phyloP scores from a whole-genome alignment of 495 filamentous ascomycete genomes.

The Aspergillus bertholletiae region DNA sequence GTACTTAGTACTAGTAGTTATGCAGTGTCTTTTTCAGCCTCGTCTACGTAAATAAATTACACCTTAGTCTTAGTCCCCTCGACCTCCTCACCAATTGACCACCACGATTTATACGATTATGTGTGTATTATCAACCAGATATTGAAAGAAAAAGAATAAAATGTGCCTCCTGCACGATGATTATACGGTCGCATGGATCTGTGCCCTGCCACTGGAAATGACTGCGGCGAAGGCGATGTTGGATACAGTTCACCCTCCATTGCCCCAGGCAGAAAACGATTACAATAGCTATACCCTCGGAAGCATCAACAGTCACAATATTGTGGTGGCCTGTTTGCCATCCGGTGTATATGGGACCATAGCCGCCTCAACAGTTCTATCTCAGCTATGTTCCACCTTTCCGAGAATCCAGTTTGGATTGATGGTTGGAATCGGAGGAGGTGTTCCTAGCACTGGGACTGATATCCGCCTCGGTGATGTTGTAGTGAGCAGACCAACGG shows the following conservation, averaged over 20 bases:
- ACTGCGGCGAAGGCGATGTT: slow-evolving; percentile 1
- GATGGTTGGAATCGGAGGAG: not conserved
- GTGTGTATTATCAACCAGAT: no score
- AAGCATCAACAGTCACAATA: not conserved
- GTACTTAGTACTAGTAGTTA: no score
- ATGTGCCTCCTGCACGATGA: not conserved
- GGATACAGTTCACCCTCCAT: not conserved
- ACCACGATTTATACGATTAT: no score
- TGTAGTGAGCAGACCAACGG: no score
- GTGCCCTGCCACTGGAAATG: no score
- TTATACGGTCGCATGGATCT: no score
- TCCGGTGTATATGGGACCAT: no score
- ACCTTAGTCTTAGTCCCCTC: no score
- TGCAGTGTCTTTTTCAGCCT: no score
- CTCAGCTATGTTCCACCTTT: not conserved
- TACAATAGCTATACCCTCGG: not conserved
- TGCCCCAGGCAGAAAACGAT: not conserved
- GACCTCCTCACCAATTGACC: no score
- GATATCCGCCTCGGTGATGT: not conserved
- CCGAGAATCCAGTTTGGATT: not conserved
- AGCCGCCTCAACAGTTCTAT: not conserved
- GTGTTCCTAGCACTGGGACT: not conserved
- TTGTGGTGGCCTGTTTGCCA: not conserved
- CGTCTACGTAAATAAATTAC: no score
- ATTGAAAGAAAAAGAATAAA: no score